These are phyloP conservation scores for Ramularia collo-cygni DNA, from an alignment of 2,329 filamentous ascomycete species.

Conservation along the genomic window DNA sequence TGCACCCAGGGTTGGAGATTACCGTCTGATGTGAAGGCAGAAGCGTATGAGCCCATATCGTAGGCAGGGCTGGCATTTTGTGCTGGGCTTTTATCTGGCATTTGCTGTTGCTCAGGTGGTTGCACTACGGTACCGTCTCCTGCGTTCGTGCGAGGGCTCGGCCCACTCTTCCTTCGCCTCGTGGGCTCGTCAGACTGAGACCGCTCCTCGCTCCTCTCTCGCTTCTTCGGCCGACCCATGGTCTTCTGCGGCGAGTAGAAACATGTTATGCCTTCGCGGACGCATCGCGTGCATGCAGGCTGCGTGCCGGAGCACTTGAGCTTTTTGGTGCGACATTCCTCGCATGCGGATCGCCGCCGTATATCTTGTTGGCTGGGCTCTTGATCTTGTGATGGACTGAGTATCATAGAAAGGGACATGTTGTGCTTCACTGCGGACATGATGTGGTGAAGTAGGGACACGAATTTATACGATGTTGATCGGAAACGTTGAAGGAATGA, in stretches of 20 bases:
- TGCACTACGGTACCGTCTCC: background rate
- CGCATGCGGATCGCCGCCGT: slow-evolving; percentile 34
- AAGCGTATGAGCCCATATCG: slow-evolving; percentile 10
- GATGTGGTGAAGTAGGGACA: too few relatives aligned
- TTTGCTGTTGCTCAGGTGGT: background rate
- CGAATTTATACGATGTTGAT: too few relatives aligned
- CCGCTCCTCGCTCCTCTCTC: slow-evolving; percentile 28
- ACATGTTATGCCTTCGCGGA: slow-evolving; percentile 36
- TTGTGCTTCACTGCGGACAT: background rate
- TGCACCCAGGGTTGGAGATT: slow-evolving; percentile 21
- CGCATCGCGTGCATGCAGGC: slow-evolving; percentile 39
- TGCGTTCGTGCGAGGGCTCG: too few relatives aligned
- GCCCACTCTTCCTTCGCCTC: background rate
- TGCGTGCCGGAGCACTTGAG: slow-evolving; percentile 38
- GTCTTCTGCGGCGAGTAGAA: slow-evolving; percentile 43
- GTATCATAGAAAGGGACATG: too few relatives aligned
- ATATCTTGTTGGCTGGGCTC: background rate
- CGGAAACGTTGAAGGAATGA: too few relatives aligned
- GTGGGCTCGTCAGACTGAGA: background rate
- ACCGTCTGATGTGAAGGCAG: slow-evolving; percentile 14
- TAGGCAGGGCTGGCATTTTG: slow-evolving; percentile 3
- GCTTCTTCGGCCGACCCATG: slow-evolving; percentile 47
- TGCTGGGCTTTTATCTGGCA: background rate
- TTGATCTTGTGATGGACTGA: background rate
- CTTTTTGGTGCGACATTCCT: slow-evolving; percentile 41